Conservation (phyloP, 1,139 yeast species). For the Blastobotrys proliferans region DNA sequence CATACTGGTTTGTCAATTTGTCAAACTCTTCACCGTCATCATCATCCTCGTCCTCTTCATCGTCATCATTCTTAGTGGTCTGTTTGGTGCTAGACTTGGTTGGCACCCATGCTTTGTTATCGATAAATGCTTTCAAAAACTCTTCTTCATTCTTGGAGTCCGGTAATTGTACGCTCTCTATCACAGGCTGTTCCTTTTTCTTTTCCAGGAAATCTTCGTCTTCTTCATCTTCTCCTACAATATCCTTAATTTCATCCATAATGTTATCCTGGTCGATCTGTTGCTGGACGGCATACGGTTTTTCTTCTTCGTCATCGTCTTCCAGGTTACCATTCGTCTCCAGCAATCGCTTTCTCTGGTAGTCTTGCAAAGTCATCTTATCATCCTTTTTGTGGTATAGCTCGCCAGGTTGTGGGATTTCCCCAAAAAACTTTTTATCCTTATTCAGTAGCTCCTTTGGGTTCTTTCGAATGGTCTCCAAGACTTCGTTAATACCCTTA, state of each 20-base stretch:
- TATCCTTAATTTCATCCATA: slow-evolving; percentile 62
- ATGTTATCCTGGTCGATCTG: slow-evolving; percentile 69
- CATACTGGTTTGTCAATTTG: slow-evolving; percentile 86
- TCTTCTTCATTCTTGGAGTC: slow-evolving; percentile 64
- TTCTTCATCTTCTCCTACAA: slow-evolving; percentile 42
- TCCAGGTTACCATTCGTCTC: slow-evolving; percentile 50
- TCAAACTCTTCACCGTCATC: slow-evolving; percentile 87
- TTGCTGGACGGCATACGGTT: slow-evolving; percentile 67
- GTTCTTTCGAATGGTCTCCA: slow-evolving; percentile 66
- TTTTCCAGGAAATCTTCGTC: slow-evolving; percentile 57
- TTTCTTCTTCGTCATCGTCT: slow-evolving; percentile 45
- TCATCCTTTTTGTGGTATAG: slow-evolving; percentile 33
- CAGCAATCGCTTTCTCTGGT: slow-evolving; percentile 77
- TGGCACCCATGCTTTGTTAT: slow-evolving; percentile 88
- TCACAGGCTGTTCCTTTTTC: slow-evolving; percentile 41
- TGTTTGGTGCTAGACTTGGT: slow-evolving; percentile 46
- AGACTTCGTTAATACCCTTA: slow-evolving; percentile 66
- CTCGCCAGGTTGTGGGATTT: slow-evolving; percentile 43
- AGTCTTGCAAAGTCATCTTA: slow-evolving; percentile 86
- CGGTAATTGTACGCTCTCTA: slow-evolving; percentile 44
- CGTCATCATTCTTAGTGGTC: slow-evolving; percentile 49
- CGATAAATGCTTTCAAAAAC: slow-evolving; percentile 69
- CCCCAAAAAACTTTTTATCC: slow-evolving; percentile 65
- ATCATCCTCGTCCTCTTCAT: slow-evolving; percentile 39
- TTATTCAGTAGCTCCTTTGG: slow-evolving; percentile 58